Base-by-base conservation (phyloP, 768 basidiomycete species). In the Termitomyces bulborhizus region DNA sequence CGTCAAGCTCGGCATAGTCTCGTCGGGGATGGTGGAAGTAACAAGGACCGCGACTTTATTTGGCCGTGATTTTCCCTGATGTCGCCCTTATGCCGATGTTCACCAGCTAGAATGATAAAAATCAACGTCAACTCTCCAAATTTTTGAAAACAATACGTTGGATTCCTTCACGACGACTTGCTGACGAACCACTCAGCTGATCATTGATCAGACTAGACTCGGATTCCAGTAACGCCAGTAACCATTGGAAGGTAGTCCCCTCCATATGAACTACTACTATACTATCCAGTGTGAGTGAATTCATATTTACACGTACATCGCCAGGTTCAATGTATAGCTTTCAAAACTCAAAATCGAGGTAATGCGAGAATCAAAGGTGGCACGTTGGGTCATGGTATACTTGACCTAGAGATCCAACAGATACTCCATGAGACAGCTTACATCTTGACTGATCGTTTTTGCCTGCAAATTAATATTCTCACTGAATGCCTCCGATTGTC, bases 1-100 rank as follows among this genome's bases (percentile, higher is more conserved):
- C 2, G 77, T 82, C 24, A 92, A 59, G 6, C 76, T 61, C 16
- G 74, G 67, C 73, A 75, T 76, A 34, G 40, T 49, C 4, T n/a
- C 42, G 45, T n/a, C 21, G 42, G 12, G n/a, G n/a, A n/a, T 21
- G 32, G 15, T 32, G 7, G 16, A 3, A n/a, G 5, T 2, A 24
- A 16, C 32, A 11, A 13, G 36, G 50, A 52, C 12, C 41, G 26
- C 31, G 24, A 32, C 41, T 43, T 21, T 43, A 42, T 52, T 52
- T 52, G 51, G 41, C 8, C 21, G 7, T 52, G 51, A 52, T 52
- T 42, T 43, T 21, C 43, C 8, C 13, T 6, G 44, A 9, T 40
- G n/a, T n/a, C 37, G 31, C 8, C 32, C 32, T 34, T 34, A 34
- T 34, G 34, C n/a, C 12, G 6, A 7, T 39, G 39, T 39, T n/a